These are phyloP conservation scores for Neurospora cerealis DNA, from an alignment of 495 filamentous ascomycete genomes.

Conservation along the genomic window DNA sequence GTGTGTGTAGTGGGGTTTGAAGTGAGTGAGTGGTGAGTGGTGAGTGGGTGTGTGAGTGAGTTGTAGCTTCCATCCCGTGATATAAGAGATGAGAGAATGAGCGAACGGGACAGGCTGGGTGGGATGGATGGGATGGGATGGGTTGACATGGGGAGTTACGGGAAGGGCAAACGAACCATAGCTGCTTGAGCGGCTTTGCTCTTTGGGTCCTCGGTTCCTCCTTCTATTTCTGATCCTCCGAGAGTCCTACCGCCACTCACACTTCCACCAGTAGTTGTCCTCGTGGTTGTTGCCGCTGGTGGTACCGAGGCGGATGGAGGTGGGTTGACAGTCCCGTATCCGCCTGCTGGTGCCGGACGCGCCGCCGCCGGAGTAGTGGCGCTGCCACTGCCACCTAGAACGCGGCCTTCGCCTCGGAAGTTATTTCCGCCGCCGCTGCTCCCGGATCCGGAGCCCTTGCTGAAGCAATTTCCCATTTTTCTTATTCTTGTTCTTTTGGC, in stretches of 20 bases:
- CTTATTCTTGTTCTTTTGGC: background rate
- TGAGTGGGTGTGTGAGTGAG: background rate
- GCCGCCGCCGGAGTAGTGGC: background rate
- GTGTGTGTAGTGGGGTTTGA: background rate
- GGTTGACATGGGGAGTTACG: background rate
- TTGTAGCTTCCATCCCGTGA: background rate
- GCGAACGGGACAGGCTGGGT: too few relatives aligned
- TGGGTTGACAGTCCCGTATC: background rate
- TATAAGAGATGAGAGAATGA: background rate
- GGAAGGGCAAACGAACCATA: constrained; percentile 36
- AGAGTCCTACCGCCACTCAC: background rate
- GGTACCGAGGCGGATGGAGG: background rate
- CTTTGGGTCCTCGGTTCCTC: constrained; percentile 36
- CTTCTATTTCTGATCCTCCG: background rate
- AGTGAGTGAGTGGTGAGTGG: background rate
- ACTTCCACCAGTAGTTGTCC: background rate
- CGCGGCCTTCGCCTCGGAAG: constrained; percentile 45
- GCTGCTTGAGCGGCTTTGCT: constrained; percentile 57
- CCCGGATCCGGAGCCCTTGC: constrained; percentile 37
- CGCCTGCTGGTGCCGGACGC: background rate
- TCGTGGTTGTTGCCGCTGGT: background rate
- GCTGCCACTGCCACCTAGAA: constrained; percentile 34
- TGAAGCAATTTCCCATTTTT: constrained; percentile 66
- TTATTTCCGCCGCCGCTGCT: background rate
- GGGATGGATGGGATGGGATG: too few relatives aligned